These are phyloP conservation scores for Peniophora sp. DNA, from an alignment of 1,284 basidiomycete species.

Conservation along the genomic window DNA sequence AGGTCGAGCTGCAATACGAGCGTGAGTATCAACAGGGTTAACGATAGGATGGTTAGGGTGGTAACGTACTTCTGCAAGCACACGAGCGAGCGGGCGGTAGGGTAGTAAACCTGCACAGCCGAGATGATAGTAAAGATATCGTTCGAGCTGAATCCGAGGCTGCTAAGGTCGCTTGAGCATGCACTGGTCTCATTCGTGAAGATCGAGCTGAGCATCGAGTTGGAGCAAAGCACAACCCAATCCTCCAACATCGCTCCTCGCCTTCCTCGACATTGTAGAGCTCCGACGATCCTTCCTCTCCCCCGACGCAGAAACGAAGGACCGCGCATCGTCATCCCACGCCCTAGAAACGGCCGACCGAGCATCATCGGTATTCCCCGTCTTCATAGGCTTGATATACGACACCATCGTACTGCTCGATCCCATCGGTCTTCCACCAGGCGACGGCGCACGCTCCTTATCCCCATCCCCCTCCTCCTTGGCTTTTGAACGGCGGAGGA, in stretches of 20 bases:
- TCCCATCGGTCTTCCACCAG: constrained; percentile 26
- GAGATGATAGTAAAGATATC: constrained; percentile 21
- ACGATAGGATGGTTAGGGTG: neutral
- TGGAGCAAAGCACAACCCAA: constrained; percentile 56
- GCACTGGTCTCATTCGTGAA: constrained; percentile 40
- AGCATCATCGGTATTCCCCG: constrained; percentile 28
- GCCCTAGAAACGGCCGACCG: no score
- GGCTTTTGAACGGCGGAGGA: neutral
- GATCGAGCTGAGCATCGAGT: constrained; percentile 41
- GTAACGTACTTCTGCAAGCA: constrained; percentile 51
- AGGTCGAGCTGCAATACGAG: constrained; percentile 24
- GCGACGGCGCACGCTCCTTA: constrained; percentile 10
- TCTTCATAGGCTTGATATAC: constrained; percentile 42
- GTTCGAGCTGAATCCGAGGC: constrained; percentile 23
- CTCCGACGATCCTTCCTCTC: no score
- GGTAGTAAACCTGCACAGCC: constrained; percentile 38
- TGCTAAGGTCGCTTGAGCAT: constrained; percentile 41
- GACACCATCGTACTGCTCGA: constrained; percentile 45
- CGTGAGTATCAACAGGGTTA: neutral
- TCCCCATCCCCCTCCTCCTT: neutral
- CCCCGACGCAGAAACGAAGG: no score
- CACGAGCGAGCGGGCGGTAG: constrained; percentile 36
- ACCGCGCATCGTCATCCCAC: no score
- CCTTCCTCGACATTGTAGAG: no score
- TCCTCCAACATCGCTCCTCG: constrained; percentile 25